Base-by-base conservation (phyloP, 164 flowering plant species). In the Tetrastigma voinierianum region DNA sequence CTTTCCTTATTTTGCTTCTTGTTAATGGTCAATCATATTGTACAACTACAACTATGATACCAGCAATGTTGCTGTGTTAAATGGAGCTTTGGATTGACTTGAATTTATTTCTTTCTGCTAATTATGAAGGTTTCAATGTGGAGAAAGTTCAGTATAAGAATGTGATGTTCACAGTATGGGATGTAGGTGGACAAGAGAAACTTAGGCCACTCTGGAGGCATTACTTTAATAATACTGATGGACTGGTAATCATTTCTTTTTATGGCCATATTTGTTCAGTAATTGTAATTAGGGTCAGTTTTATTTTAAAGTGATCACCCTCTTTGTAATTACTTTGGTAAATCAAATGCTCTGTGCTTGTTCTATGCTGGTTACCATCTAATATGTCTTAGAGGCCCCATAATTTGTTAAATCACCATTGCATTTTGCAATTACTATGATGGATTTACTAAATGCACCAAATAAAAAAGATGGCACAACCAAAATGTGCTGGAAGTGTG, bases 181-280 rank as follows among this genome's bases (percentile, higher is more conserved):
- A 96, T 74, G 99, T 93, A n/a, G 99, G 99, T 17, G 99, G 99
- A 6, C 99, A 93, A 77, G 97, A 93, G 79, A 93, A 93, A 74
- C 77, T 96, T 24, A 87, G 99, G 79, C 97, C 99, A 40, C 83
- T 96, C 1, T 96, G 98, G 99, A 93, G 97, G 87, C 98, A 96
- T 82, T 96, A 96, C 81, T 96, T 96, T 51, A 88, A 88, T 64
- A 89, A 93, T 68, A 92, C 99, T 1, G 97, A 96, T 85, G 99
- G 97, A 62, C 86, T 96, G 93, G 99, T 95, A 89, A 73, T 49
- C 7, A 69, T 32, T 53, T 10, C 9, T 16, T 23, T 15, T 47
- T 57, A 1, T 21, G 24, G 16, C 55, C 44, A 12, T 44, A 11
- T 59, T 25, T 51, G 49, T 12, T 21, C 51, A 1, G 40, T 32